These are phyloP conservation scores for Thinopyrum elongatum DNA, from an alignment of 176 grass and related monocot species.

Conservation along the genomic window DNA sequence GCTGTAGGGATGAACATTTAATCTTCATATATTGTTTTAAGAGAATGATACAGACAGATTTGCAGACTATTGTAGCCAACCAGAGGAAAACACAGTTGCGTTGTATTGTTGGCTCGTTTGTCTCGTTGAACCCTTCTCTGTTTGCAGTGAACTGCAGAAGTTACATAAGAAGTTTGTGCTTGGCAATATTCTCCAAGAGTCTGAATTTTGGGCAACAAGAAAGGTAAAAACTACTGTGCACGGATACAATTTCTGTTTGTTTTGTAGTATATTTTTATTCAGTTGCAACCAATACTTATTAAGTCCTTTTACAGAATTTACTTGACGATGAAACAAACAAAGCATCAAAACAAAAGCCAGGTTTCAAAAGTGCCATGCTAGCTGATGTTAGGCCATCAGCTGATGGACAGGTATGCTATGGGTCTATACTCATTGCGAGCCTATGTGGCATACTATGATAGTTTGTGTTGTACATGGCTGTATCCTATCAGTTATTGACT, in stretches of 20 bases:
- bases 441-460: conserved; percentile 9
- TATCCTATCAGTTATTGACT: conserved; percentile 13
- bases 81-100: neutral
- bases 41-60: neutral
- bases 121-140: conserved; percentile 16
- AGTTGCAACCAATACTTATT: conserved; percentile 21
- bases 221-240: conserved; percentile 56
- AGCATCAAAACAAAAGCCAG: conserved; percentile 70
- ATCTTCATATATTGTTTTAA: neutral
- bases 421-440: conserved; percentile 10
- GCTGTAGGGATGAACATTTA: neutral
- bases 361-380: conserved; percentile 94
- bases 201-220: conserved; percentile 97
- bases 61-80: neutral
- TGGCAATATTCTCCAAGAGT: conserved; percentile 73
- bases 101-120: conserved; percentile 11
- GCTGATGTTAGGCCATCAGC: conserved; percentile 83
- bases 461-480: conserved; percentile 5
- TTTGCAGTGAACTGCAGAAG: conserved; percentile 83
- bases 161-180: conserved; percentile 94
- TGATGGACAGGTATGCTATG: conserved; percentile 82
- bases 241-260: conserved; percentile 1
- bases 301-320: conserved; percentile 62
- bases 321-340: conserved; percentile 67
- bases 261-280: conserved; percentile 3